phyloP scores from a whole-genome alignment of 1,284 basidiomycete species.

The Fomitiporia mediterranea region DNA sequence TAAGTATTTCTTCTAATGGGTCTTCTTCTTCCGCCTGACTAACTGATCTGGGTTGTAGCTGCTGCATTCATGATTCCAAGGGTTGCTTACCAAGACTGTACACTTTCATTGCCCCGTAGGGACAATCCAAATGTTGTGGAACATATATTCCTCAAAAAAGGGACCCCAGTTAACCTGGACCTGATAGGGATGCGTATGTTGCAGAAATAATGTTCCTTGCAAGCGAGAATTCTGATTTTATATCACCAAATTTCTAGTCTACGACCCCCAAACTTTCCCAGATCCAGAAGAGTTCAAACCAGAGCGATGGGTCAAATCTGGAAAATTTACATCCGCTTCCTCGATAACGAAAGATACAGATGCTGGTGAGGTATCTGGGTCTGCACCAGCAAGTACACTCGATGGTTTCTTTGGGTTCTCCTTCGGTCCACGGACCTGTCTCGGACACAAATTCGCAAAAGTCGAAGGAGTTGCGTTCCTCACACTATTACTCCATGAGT shows the following conservation, averaged over 20 bases:
- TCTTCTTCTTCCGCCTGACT: too few species aligned
- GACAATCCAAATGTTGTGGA: constrained; percentile 6
- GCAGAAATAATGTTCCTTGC: background rate
- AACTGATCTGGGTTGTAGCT: constrained; percentile 10
- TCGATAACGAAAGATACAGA: background rate
- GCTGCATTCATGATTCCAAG: constrained; percentile 16
- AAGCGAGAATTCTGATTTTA: too few species aligned
- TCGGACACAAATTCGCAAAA: constrained; percentile 22
- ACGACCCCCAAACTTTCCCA: constrained; percentile 21
- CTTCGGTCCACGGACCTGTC: constrained; percentile 21
- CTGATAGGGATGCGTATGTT: constrained; percentile 6
- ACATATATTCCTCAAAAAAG: constrained; percentile 8
- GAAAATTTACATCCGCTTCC: background rate
- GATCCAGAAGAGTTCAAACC: constrained; percentile 22
- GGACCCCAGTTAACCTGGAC: background rate
- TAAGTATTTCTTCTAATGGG: constrained; percentile 13
- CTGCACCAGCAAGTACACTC: constrained; percentile 5
- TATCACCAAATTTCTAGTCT: constrained; percentile 11
- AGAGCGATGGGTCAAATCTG: constrained; percentile 12
- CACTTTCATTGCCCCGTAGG: constrained; percentile 2
- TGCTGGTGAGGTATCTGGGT: constrained; percentile 5
- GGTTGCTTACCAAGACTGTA: constrained; percentile 4
- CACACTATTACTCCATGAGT: constrained; percentile 17
- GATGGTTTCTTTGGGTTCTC: constrained; percentile 22
- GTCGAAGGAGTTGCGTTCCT: constrained; percentile 19